A percentile compares a stretch with the other conserved stretches of the same genome.
Evolutionary conservation across 179 eudicot species (phyloP).

Genomic region (Patellifolia procumbens): DNA sequence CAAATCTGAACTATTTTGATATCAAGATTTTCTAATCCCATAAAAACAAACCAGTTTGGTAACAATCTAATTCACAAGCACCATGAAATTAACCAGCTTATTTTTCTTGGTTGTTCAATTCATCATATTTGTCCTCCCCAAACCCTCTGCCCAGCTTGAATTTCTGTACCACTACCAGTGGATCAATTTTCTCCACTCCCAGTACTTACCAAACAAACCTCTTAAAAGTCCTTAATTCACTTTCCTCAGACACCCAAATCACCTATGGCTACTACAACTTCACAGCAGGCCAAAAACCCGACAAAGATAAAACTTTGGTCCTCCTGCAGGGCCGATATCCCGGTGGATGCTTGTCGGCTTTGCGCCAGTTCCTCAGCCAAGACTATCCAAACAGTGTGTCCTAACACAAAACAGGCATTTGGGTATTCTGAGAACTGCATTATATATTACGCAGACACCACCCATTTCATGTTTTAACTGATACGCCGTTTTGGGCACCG

Average conservation of each 20-base stretch:
- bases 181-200: conserved; percentile 25
- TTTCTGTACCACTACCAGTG: neutral
- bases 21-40: too few relatives aligned
- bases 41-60: too few relatives aligned
- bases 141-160: neutral
- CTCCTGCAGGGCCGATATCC: conserved; percentile 27
- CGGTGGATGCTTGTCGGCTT: conserved; percentile 5
- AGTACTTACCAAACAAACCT: conserved; percentile 35
- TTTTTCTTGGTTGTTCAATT: neutral
- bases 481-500: neutral
- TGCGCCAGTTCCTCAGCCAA: conserved; percentile 6
- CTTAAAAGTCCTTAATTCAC: conserved; percentile 27
- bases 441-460: conserved; percentile 22
- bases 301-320: conserved; percentile 28
- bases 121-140: conserved; percentile 4
- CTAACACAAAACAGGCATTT: conserved; percentile 34
- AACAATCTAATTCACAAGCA: too few relatives aligned
- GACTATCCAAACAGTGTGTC: conserved; percentile 22
- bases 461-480: conserved; percentile 3
- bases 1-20: too few relatives aligned
- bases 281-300: conserved; percentile 14
- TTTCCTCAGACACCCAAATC: conserved; percentile 20
- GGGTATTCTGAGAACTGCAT: conserved; percentile 32
- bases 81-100: neutral
- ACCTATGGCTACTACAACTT: conserved; percentile 35